Evolutionary conservation across 2,329 filamentous ascomycete genomes (phyloP).

Genomic region (Calonectria fujianensis): DNA sequence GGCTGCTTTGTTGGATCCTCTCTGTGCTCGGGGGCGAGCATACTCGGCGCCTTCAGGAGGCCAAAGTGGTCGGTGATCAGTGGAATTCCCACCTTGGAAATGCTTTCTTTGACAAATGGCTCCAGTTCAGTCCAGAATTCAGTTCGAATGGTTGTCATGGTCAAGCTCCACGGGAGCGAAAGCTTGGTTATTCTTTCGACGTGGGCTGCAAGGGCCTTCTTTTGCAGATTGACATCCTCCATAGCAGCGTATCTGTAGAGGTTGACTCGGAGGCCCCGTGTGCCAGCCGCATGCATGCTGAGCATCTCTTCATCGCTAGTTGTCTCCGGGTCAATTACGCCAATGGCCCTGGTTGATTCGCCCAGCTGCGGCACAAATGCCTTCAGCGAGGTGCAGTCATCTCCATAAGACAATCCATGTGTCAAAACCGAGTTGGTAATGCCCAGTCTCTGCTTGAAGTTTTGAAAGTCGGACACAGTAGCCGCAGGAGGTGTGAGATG

Average conservation of each 20-base stretch:
- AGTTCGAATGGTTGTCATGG: slow-evolving; percentile 43
- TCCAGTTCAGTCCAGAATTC: slow-evolving; percentile 41
- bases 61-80: slow-evolving; percentile 63
- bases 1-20: slow-evolving; percentile 55
- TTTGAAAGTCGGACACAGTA: slow-evolving; percentile 37
- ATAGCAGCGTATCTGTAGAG: slow-evolving; percentile 60
- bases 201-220: slow-evolving; percentile 56
- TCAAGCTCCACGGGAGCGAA: slow-evolving; percentile 43
- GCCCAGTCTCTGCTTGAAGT: slow-evolving; percentile 43
- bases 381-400: slow-evolving; percentile 59
- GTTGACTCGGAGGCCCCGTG: slow-evolving; percentile 61
- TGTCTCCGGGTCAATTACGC: slow-evolving; percentile 42
- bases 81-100: slow-evolving; percentile 27
- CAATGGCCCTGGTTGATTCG: slow-evolving; percentile 41
- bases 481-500: slow-evolving; percentile 41
- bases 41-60: slow-evolving; percentile 59
- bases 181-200: slow-evolving; percentile 42
- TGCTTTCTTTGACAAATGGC: slow-evolving; percentile 21
- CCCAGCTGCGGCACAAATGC: slow-evolving; percentile 57
- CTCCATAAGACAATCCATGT: slow-evolving; percentile 61
- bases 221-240: slow-evolving; percentile 60
- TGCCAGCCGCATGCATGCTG: slow-evolving; percentile 49
- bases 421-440: slow-evolving; percentile 61
- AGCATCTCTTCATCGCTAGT: slow-evolving; percentile 40
- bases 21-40: slow-evolving; percentile 51